phyloP scores from a whole-genome alignment of 225 moss, liverwort and hornwort species.

The Physcomitrellopsis africana region DNA sequence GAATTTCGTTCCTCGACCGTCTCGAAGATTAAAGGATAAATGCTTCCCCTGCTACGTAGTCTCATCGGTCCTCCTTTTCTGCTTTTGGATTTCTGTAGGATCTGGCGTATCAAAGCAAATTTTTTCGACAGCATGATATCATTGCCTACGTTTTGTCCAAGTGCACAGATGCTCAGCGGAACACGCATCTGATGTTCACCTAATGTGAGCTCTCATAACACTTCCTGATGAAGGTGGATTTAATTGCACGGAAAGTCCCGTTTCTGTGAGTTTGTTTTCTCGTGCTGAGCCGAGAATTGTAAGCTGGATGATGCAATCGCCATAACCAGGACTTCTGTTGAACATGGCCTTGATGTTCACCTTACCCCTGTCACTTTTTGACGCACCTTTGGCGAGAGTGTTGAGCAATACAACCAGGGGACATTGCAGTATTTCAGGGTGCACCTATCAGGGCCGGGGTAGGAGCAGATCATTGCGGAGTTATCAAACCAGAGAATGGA shows the following conservation, averaged over 20 bases:
- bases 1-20: no score
- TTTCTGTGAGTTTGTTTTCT: not conserved
- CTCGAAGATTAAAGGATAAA: no score
- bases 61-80: no score
- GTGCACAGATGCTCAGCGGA: no score
- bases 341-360: not conserved
- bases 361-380: not conserved
- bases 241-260: not conserved
- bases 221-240: no score
- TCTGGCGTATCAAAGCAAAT: no score
- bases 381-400: not conserved
- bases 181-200: no score
- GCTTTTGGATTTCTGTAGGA: no score
- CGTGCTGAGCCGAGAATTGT: not conserved
- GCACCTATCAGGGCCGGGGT: not conserved
- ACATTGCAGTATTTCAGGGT: not conserved
- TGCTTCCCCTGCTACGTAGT: no score
- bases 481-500: not conserved
- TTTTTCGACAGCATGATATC: no score
- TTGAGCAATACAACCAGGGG: not conserved
- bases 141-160: no score
- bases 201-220: no score
- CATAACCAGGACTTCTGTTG: slow-evolving; percentile 3
- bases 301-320: not conserved
- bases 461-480: not conserved